Percentiles rank a stretch among this genome's conserved stretches.
Conservation (phyloP, 2,329 filamentous ascomycete species). For the Colletotrichum gloeosporioides region DNA sequence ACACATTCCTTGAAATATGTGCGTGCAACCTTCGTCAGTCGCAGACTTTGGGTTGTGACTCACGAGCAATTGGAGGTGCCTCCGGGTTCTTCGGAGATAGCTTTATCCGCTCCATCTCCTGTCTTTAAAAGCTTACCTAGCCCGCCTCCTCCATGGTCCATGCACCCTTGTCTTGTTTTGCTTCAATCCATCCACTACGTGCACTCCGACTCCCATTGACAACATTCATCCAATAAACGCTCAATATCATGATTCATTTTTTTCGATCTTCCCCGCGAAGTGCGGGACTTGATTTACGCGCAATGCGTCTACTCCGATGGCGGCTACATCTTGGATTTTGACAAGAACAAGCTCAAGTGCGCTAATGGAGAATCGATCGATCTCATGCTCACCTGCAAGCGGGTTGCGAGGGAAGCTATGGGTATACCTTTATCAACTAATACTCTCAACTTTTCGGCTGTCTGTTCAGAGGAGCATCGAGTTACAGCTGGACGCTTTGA, state of each 20-base stretch:
- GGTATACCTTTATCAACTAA: not conserved
- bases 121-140: not conserved
- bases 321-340: not conserved
- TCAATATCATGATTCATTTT: not conserved
- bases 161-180: not conserved
- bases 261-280: not conserved
- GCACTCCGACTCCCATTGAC: not conserved
- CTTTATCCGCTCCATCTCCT: not conserved
- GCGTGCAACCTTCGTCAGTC: too few species aligned
- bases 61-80: not conserved
- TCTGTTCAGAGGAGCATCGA: not conserved
- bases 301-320: not conserved
- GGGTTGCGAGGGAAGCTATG: not conserved
- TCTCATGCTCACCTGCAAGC: not conserved
- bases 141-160: too few species aligned
- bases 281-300: not conserved
- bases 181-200: not conserved
- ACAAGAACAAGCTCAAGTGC: not conserved
- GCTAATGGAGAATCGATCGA: not conserved
- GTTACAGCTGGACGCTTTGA: not conserved
- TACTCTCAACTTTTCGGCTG: not conserved
- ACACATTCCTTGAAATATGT: not conserved
- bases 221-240: not conserved
- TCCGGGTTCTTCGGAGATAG: not conserved
- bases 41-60: not conserved